Conservation (phyloP, 2,329 filamentous ascomycete species). For the Capronia coronata region DNA sequence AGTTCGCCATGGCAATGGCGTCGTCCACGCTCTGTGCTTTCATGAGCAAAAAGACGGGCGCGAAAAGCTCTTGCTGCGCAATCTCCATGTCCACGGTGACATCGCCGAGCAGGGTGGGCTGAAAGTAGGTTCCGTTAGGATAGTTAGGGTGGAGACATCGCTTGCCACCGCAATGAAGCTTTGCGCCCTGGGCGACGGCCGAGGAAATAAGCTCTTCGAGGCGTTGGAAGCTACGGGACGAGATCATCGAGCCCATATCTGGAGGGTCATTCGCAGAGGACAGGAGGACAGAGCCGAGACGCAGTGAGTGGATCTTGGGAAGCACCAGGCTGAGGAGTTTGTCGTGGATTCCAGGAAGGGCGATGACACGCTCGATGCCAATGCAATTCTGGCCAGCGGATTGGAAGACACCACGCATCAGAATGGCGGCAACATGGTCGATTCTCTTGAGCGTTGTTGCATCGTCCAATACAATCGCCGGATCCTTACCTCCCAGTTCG, state of each 20-base stretch:
- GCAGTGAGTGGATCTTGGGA: constrained; percentile 66
- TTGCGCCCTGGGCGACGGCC: constrained; percentile 71
- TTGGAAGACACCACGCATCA: constrained; percentile 91
- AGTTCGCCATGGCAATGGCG: constrained; percentile 74
- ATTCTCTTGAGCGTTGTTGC: constrained; percentile 52
- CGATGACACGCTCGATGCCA: constrained; percentile 88
- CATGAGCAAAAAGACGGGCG: constrained; percentile 82
- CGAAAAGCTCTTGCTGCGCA: constrained; percentile 86
- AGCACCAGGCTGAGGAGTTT: constrained; percentile 63
- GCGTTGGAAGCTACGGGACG: constrained; percentile 63
- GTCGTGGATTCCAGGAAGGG: constrained; percentile 68
- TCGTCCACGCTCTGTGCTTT: constrained; percentile 59
- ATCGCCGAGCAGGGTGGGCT: constrained; percentile 82
- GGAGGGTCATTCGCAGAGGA: constrained; percentile 32
- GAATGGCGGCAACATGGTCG: constrained; percentile 66
- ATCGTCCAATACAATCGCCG: constrained; percentile 82
- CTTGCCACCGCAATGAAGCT: constrained; percentile 72
- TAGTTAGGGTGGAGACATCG: constrained; percentile 65
- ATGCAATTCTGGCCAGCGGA: constrained; percentile 90
- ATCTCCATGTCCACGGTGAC: constrained; percentile 81
- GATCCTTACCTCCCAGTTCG: constrained; percentile 92
- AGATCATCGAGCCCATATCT: constrained; percentile 89
- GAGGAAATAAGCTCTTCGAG: constrained; percentile 71
- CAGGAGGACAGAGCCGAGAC: constrained; percentile 64
- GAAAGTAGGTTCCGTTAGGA: constrained; percentile 81